phyloP scores from a whole-genome alignment of 768 basidiomycete genomes.

The Krasilnikovozyma curviuscula region DNA sequence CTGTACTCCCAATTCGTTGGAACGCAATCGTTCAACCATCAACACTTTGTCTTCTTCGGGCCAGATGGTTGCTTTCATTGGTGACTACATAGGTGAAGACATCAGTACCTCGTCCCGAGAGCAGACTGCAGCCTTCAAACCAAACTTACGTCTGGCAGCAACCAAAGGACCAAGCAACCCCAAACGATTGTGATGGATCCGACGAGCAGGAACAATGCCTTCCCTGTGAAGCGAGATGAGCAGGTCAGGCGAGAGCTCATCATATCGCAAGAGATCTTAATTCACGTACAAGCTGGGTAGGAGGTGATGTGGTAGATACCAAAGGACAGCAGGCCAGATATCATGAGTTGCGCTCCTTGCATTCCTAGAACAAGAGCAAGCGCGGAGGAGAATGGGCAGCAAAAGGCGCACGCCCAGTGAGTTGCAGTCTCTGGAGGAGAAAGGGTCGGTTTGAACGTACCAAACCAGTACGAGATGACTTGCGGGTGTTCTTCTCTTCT shows the following conservation, averaged over 20 bases:
- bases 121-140: background rate
- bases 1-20: constrained; percentile 38
- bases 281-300: too few relatives aligned
- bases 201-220: constrained; percentile 22
- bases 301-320: constrained; percentile 33
- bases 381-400: constrained; percentile 30
- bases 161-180: constrained; percentile 35
- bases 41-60: constrained; percentile 33
- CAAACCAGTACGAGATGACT: constrained; percentile 16
- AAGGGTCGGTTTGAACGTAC: constrained; percentile 13
- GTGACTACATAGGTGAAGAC: constrained; percentile 5
- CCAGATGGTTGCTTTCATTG: constrained; percentile 24
- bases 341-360: constrained; percentile 32
- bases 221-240: constrained; percentile 37
- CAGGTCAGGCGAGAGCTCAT: too few relatives aligned
- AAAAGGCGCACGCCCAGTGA: constrained; percentile 18
- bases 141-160: constrained; percentile 30
- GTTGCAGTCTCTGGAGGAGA: background rate
- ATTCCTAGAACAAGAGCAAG: constrained; percentile 36
- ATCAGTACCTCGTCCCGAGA: background rate
- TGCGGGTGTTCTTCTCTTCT: constrained; percentile 35
- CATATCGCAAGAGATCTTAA: too few relatives aligned
- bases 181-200: constrained; percentile 31
- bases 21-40: constrained; percentile 35
- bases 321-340: constrained; percentile 35